Evolutionary conservation across 352 stramenopile species (phyloP).

Genomic region (Phytophthora constricta): DNA sequence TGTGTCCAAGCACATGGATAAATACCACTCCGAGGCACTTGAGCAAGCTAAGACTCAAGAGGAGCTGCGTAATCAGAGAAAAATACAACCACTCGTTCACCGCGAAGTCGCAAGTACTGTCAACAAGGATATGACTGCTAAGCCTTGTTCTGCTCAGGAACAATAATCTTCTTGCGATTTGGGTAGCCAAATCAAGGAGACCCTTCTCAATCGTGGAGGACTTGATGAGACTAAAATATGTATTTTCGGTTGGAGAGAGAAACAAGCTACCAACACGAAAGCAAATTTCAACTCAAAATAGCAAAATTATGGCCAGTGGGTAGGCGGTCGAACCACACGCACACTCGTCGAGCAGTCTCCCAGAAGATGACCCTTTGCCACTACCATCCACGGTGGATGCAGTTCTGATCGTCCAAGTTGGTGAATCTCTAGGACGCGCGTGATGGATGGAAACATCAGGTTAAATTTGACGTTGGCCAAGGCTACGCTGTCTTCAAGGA

Average conservation of each 20-base stretch:
- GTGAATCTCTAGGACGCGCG: not conserved
- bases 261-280: no score
- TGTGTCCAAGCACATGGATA: not conserved
- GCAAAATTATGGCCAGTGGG: no score
- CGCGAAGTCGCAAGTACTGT: not conserved
- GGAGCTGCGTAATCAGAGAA: not conserved
- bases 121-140: not conserved
- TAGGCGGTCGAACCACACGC: no score
- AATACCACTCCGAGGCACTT: not conserved
- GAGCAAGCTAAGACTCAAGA: not conserved
- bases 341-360: no score
- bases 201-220: slow-evolving; percentile 8
- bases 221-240: no score
- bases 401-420: not conserved
- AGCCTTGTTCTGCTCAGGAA: not conserved
- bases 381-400: not conserved
- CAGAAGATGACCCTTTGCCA: not conserved
- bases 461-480: not conserved
- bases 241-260: no score
- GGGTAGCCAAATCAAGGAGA: not conserved
- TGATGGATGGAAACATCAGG: not conserved
- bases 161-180: not conserved
- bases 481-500: slow-evolving; percentile 1
- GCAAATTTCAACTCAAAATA: no score
- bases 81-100: not conserved